Conservation (phyloP, 1,284 basidiomycete genomes). For the Takashimella tepidaria region DNA sequence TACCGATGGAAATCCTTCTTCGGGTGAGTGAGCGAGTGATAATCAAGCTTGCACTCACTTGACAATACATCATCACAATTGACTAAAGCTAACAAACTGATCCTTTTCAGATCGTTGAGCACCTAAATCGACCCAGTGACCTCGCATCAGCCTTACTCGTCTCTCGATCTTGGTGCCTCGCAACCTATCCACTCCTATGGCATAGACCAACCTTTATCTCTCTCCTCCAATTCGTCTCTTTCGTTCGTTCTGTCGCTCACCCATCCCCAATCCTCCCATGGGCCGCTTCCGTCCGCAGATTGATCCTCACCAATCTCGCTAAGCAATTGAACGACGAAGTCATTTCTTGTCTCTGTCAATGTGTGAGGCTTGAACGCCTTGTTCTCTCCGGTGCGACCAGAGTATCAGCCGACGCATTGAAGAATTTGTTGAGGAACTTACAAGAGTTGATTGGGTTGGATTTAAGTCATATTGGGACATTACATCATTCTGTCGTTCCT, state of each 20-base stretch:
- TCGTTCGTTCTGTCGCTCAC: conserved; percentile 27
- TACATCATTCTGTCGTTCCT: conserved; percentile 65
- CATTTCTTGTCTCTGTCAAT: conserved; percentile 67
- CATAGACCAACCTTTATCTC: conserved; percentile 74
- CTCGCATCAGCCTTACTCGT: conserved; percentile 74
- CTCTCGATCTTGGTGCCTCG: conserved; percentile 89
- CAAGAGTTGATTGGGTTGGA: conserved; percentile 83
- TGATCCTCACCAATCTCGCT: conserved; percentile 79
- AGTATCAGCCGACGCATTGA: conserved; percentile 65
- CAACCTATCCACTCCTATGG: conserved; percentile 92
- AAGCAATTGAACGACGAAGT: conserved; percentile 71
- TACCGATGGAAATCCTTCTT: conserved; percentile 82
- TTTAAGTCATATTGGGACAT: conserved; percentile 66
- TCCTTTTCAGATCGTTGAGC: conserved; percentile 67
- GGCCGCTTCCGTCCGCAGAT: conserved; percentile 76
- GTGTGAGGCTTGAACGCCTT: conserved; percentile 81
- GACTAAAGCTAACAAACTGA: neutral
- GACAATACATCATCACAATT: neutral
- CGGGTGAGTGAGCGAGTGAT: too few relatives aligned
- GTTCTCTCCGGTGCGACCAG: conserved; percentile 79
- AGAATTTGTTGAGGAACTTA: conserved; percentile 63
- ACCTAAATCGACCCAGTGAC: conserved; percentile 69
- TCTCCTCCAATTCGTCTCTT: conserved; percentile 49
- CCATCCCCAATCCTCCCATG: conserved; percentile 75
- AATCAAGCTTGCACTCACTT: too few relatives aligned